Evolutionary conservation across 2,329 filamentous ascomycete genomes (phyloP).

Genomic region (Paecilomyces variotii): DNA sequence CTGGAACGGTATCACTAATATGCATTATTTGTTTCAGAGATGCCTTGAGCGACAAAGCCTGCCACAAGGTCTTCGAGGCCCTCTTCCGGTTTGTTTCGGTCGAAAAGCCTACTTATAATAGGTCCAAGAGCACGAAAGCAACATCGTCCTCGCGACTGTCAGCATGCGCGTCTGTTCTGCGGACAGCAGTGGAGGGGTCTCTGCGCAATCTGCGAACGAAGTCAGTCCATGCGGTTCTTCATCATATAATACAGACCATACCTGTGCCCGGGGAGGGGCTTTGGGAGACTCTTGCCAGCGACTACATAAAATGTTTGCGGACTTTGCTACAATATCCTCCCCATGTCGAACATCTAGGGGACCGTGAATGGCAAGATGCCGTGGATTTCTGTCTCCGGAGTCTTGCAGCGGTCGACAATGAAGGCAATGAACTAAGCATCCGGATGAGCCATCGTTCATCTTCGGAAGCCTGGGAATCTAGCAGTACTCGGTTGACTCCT

Average conservation of each 20-base stretch:
- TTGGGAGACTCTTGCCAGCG: slow-evolving; percentile 60
- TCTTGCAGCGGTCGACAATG: slow-evolving; percentile 34
- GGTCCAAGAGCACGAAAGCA: slow-evolving; percentile 45
- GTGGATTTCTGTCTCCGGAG: slow-evolving; percentile 63
- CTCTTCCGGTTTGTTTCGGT: slow-evolving; percentile 64
- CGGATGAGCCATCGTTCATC: slow-evolving; percentile 18
- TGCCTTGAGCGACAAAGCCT: slow-evolving; percentile 64
- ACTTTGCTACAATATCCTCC: slow-evolving; percentile 63
- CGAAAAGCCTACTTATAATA: slow-evolving; percentile 60
- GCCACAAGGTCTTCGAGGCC: slow-evolving; percentile 70
- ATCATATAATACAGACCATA: slow-evolving; percentile 72
- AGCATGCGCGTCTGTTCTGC: slow-evolving; percentile 62
- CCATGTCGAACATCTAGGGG: slow-evolving; percentile 71
- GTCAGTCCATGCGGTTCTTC: slow-evolving; percentile 68
- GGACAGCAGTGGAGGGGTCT: slow-evolving; percentile 63
- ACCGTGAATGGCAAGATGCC: slow-evolving; percentile 59
- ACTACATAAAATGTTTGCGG: slow-evolving; percentile 71
- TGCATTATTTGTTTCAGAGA: slow-evolving; percentile 20
- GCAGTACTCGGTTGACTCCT: slow-evolving; percentile 21
- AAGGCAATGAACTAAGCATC: slow-evolving; percentile 21
- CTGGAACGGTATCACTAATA: slow-evolving; percentile 7
- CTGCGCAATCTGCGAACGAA: slow-evolving; percentile 62
- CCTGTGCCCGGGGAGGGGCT: slow-evolving; percentile 54
- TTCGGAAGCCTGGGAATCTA: slow-evolving; percentile 19
- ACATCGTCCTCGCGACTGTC: slow-evolving; percentile 52